Conservation (phyloP, 768 basidiomycete genomes). For the Amanita exitialis region DNA sequence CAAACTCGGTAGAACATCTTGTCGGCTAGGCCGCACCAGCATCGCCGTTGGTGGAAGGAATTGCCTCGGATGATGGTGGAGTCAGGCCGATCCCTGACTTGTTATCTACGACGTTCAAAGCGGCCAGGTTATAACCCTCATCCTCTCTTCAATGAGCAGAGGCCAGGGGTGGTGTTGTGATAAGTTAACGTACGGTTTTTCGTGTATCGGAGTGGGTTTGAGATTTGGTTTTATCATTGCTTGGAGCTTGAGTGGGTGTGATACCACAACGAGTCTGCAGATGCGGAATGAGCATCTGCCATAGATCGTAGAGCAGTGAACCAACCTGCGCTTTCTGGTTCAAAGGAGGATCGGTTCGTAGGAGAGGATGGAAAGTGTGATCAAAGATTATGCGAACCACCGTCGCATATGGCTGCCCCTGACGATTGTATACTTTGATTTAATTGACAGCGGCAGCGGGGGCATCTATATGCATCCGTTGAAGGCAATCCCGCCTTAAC, state of each 20-base stretch:
- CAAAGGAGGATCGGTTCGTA: no score
- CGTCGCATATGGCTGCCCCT: no score
- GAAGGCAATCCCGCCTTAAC: no score
- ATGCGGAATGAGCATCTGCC: no score
- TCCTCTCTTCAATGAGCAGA: not conserved
- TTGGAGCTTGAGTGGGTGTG: not conserved
- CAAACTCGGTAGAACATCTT: not conserved
- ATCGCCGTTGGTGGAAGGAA: not conserved
- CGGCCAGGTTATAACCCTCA: constrained; percentile 5
- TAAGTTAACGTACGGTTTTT: not conserved
- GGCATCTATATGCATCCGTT: no score
- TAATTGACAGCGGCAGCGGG: no score
- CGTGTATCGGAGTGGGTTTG: not conserved
- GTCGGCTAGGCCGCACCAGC: not conserved
- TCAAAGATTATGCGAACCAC: no score
- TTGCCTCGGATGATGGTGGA: constrained; percentile 1
- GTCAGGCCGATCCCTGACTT: not conserved
- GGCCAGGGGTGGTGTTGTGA: not conserved
- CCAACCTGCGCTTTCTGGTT: no score
- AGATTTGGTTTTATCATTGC: not conserved
- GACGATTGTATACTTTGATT: no score
- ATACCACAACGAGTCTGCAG: no score
- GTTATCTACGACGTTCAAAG: constrained; percentile 2
- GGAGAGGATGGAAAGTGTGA: no score
- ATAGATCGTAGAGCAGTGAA: no score